phyloP scores from a whole-genome alignment of 768 basidiomycete genomes.

The Amanita muscaria region DNA sequence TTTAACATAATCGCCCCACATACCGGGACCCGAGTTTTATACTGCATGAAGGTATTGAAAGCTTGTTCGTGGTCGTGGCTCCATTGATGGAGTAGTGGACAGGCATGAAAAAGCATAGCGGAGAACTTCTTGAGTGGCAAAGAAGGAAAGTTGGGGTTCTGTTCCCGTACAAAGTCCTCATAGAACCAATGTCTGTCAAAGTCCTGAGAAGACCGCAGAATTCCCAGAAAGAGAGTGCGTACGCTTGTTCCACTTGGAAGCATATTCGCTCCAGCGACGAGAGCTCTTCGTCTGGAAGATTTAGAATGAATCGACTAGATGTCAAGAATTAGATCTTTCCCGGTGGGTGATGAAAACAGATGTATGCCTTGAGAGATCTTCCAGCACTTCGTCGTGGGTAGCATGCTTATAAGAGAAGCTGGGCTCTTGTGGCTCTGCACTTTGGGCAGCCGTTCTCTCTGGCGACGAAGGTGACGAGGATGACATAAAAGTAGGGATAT shows the following conservation, averaged over 20 bases:
- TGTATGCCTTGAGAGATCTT: slow-evolving; percentile 78
- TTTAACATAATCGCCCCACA: slow-evolving; percentile 98
- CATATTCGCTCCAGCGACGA: slow-evolving; percentile 87
- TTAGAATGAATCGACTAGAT: slow-evolving; percentile 86
- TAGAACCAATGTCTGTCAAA: slow-evolving; percentile 94
- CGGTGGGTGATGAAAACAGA: slow-evolving; percentile 6
- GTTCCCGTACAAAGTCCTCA: slow-evolving; percentile 95
- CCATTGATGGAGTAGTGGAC: slow-evolving; percentile 77
- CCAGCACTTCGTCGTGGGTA: slow-evolving; percentile 77
- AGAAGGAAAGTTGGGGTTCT: slow-evolving; percentile 80
- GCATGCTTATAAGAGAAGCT: slow-evolving; percentile 61
- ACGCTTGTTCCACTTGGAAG: slow-evolving; percentile 99
- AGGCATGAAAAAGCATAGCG: slow-evolving; percentile 79
- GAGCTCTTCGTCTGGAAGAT: slow-evolving; percentile 90
- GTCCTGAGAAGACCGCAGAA: slow-evolving; percentile 9
- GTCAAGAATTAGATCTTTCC: slow-evolving; percentile 11
- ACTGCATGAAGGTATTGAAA: slow-evolving; percentile 87
- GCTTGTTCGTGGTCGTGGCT: slow-evolving; percentile 78
- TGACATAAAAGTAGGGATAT: slow-evolving; percentile 43
- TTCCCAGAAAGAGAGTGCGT: slow-evolving; percentile 24
- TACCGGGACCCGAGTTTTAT: slow-evolving; percentile 94
- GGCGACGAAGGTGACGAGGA: slow-evolving; percentile 76
- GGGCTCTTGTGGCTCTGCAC: slow-evolving; percentile 24
- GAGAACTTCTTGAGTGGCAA: slow-evolving; percentile 90
- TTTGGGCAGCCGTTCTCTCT: slow-evolving; percentile 48